phyloP scores from a whole-genome alignment of 2,329 filamentous ascomycete species.

The Aspergillus clavatus region DNA sequence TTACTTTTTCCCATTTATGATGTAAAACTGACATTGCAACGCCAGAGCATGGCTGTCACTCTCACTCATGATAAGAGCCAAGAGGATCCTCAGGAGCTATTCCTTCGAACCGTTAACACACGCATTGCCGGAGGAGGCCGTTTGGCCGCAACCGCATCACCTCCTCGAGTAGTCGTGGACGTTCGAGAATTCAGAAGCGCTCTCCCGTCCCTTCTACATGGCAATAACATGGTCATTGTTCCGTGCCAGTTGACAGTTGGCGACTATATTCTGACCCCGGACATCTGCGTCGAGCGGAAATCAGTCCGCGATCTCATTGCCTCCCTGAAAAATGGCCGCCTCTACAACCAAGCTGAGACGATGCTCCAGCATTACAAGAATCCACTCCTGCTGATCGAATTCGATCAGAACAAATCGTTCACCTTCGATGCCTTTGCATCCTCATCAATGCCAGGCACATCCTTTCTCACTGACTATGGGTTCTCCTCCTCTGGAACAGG shows the following conservation, averaged over 20 bases:
- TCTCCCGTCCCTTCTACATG: constrained; percentile 84
- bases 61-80: constrained; percentile 68
- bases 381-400: constrained; percentile 92
- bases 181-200: constrained; percentile 94
- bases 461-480: constrained; percentile 51
- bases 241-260: constrained; percentile 95
- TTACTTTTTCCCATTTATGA: not conserved
- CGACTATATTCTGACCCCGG: constrained; percentile 88
- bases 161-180: constrained; percentile 88
- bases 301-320: constrained; percentile 85
- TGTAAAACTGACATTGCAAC: constrained; percentile 5
- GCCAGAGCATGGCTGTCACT: constrained; percentile 77
- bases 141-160: constrained; percentile 74
- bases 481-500: constrained; percentile 34
- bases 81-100: constrained; percentile 82
- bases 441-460: constrained; percentile 36
- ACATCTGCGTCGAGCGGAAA: constrained; percentile 92
- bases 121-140: constrained; percentile 90
- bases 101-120: constrained; percentile 92
- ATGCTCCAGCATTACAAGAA: constrained; percentile 92
- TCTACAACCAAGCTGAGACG: constrained; percentile 86
- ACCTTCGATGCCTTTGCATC: constrained; percentile 68
- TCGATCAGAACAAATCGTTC: constrained; percentile 95
- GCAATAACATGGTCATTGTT: constrained; percentile 78
- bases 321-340: constrained; percentile 83